phyloP scores from a whole-genome alignment of 108 stramenopile genomes.

The Thalassiosira profunda region DNA sequence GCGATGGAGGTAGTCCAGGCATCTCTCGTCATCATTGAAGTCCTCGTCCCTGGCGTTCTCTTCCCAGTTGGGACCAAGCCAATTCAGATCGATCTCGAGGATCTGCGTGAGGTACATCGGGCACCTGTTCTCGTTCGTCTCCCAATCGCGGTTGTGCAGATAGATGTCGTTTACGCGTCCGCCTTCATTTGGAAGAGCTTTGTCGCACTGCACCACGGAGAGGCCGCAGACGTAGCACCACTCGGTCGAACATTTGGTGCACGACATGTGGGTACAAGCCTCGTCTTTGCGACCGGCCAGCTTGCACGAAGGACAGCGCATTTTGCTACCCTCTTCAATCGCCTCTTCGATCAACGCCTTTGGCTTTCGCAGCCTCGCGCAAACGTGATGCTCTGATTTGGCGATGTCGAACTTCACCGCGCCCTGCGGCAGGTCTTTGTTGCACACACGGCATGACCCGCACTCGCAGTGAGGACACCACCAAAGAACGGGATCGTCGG shows the following conservation, averaged over 20 bases:
- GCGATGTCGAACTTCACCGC: neutral
- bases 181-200: neutral
- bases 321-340: conserved; percentile 9
- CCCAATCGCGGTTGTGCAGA: conserved; percentile 4
- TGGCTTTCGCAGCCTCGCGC: conserved; percentile 2
- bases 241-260: conserved; percentile 6
- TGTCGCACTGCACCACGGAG: neutral
- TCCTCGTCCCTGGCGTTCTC: conserved; percentile 5
- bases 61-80: conserved; percentile 5
- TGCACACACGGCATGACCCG: conserved; percentile 4
- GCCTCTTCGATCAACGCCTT: conserved; percentile 5
- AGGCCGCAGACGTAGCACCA: conserved; percentile 11
- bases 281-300: conserved; percentile 3
- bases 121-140: conserved; percentile 3
- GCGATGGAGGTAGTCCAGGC: conserved; percentile 3
- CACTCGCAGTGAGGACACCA: conserved; percentile 2
- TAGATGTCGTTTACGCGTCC: conserved; percentile 1
- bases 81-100: conserved; percentile 3
- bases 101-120: conserved; percentile 8
- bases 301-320: neutral
- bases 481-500: conserved; percentile 1
- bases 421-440: conserved; percentile 4
- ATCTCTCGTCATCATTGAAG: conserved; percentile 10
- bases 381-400: neutral
- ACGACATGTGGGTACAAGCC: conserved; percentile 7